Evolutionary conservation across 345 rosid genomes (phyloP).

Genomic region (Arabis hirsuta): DNA sequence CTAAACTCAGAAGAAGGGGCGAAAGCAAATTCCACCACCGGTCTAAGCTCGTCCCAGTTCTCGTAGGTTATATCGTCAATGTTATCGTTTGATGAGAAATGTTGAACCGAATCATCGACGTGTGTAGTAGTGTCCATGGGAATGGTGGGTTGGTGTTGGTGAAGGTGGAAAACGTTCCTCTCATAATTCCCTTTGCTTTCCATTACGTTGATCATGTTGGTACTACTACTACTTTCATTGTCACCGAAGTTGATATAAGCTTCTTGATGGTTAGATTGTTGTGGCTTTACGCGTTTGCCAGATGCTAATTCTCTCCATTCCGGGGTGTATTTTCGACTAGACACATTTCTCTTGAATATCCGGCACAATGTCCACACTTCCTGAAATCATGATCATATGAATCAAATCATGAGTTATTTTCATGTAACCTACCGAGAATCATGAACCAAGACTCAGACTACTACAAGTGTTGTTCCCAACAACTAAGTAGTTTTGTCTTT

Average conservation of each 20-base stretch:
- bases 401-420: neutral
- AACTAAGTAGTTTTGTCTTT: no score
- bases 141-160: conserved; percentile 24
- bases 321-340: conserved; percentile 55
- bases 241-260: conserved; percentile 57
- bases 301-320: conserved; percentile 63
- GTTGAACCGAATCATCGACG: conserved; percentile 34
- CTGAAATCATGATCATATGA: conserved; percentile 45
- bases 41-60: conserved; percentile 79
- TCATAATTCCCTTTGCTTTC: conserved; percentile 36
- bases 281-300: conserved; percentile 36
- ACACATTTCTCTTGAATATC: conserved; percentile 66
- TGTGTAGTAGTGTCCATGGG: conserved; percentile 48
- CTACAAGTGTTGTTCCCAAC: no score
- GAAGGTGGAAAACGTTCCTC: conserved; percentile 33
- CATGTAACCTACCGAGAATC: no score
- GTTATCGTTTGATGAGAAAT: conserved; percentile 43
- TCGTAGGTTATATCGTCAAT: conserved; percentile 43
- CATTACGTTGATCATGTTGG: conserved; percentile 36
- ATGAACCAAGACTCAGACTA: no score
- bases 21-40: conserved; percentile 67
- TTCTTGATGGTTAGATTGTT: conserved; percentile 45
- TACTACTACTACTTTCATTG: conserved; percentile 41
- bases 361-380: conserved; percentile 92
- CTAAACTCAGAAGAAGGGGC: conserved; percentile 45